A percentile compares a stretch with the other conserved stretches of the same genome.
Conservation (phyloP, 2,329 filamentous ascomycete genomes). For the Aspergillus melleus region DNA sequence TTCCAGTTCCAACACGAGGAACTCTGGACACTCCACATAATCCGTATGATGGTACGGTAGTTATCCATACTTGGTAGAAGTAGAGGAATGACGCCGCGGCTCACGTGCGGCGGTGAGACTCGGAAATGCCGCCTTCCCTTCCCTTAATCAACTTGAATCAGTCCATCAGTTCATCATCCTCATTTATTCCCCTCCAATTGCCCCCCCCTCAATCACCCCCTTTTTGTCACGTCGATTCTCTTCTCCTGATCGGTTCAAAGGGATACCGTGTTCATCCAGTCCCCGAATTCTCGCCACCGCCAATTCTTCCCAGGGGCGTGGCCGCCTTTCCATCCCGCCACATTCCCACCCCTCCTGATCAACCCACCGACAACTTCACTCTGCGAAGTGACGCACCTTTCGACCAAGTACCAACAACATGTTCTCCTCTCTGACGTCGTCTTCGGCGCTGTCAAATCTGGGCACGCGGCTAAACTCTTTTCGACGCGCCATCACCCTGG, state of each 20-base stretch:
- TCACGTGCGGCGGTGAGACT: conserved; percentile 10
- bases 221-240: not conserved
- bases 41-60: no score
- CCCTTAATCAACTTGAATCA: conserved; percentile 6
- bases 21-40: no score
- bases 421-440: conserved; percentile 64
- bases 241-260: not conserved
- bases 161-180: not conserved
- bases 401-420: conserved; percentile 58
- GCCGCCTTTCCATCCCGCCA: not conserved
- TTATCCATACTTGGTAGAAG: no score
- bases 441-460: conserved; percentile 52
- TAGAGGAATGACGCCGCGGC: not conserved
- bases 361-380: not conserved
- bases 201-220: not conserved
- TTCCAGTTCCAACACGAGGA: no score
- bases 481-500: conserved; percentile 47
- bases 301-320: not conserved
- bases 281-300: conserved; percentile 1
- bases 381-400: conserved; percentile 51
- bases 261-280: conserved; percentile 5
- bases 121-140: not conserved
- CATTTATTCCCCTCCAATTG: not conserved
- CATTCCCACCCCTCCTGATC: conserved; percentile 1
- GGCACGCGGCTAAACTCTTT: conserved; percentile 59